Evolutionary conservation across 352 stramenopile genomes (phyloP), one percentile per base, ranked within the genome.

Genomic region (Phytopythium delawarense): DNA sequence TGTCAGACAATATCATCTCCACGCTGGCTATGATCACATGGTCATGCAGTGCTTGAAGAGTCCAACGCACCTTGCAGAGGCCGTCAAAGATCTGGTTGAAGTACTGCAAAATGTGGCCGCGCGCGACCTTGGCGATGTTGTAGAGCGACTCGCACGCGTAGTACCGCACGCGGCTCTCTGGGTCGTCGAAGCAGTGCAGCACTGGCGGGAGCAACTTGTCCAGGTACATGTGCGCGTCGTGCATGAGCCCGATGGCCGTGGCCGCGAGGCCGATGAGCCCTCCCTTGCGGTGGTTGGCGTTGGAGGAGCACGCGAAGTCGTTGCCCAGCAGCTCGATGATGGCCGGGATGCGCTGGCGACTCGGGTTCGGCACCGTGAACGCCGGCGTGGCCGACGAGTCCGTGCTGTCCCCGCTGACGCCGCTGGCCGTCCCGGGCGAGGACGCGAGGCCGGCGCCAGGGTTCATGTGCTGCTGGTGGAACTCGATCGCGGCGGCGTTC

Each of bases 71-170:
- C 62, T 94, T 92, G 72, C 85, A 94, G 23, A 94, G 70, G 0
- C 97, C 97, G 69, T 99, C 97, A 69, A 99, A 99, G 65, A 99
- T 99, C 73, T 98, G 92, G 79, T 99, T 99, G 69, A 99, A 99
- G 73, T 99, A 99, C 59, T 85, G 72, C 39, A 99, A 73, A 40
- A 99, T 98, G 57, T 93, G 81, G 18, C 91, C 88, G 16, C 97
- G 76, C 9, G 97, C 96, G 52, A 97, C 90, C 74, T 99, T 99
- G 42, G 96, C 96, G 71, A 99, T 99, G 78, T 99, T 99, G 84
- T 99, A 99, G 37, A 99, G 78, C 51, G 86, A 96, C 75, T 99
- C 98, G 72, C 97, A 99, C 5, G 98, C 97, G 74, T 99, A 99
- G 78, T 99, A 99, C 20, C 96, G 81, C 34, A 98, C 98, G 55